A percentile compares a stretch with the other conserved stretches of the same genome.
Conservation (phyloP, 768 basidiomycete genomes). For the Chalciporus sphaerocephalus region DNA sequence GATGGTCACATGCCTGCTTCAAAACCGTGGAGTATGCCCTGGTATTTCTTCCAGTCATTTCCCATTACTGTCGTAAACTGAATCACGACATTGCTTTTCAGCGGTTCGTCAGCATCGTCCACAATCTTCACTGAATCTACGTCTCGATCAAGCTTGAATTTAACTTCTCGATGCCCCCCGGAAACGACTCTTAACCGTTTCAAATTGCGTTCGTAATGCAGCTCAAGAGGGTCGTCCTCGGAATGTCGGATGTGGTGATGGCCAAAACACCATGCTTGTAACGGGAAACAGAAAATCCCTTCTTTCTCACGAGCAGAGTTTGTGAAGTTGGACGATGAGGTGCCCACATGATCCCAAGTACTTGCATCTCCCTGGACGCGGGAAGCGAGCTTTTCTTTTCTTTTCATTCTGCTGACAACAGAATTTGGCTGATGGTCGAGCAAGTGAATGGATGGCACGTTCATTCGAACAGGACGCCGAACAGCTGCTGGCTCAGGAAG, state of each 20-base stretch:
- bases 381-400: constrained; percentile 11
- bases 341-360: constrained; percentile 20
- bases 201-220: constrained; percentile 10
- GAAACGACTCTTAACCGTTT: constrained; percentile 13
- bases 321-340: constrained; percentile 26
- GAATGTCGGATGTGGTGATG: constrained; percentile 14
- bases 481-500: constrained; percentile 2
- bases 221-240: constrained; percentile 7
- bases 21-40: constrained; percentile 20
- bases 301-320: constrained; percentile 16
- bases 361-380: not conserved
- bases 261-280: constrained; percentile 29
- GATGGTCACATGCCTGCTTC: constrained; percentile 20
- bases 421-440: not conserved
- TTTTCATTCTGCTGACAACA: constrained; percentile 21
- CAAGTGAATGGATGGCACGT: constrained; percentile 7
- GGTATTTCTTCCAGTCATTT: constrained; percentile 4
- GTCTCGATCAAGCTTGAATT: constrained; percentile 18
- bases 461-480: not conserved
- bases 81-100: constrained; percentile 21
- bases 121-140: constrained; percentile 19
- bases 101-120: constrained; percentile 2
- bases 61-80: constrained; percentile 12
- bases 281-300: constrained; percentile 10
- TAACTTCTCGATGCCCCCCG: not conserved